A percentile compares a stretch with the other conserved stretches of the same genome.
Evolutionary conservation across 1,139 yeast species (phyloP).

Genomic region (Yarrowia galli): DNA sequence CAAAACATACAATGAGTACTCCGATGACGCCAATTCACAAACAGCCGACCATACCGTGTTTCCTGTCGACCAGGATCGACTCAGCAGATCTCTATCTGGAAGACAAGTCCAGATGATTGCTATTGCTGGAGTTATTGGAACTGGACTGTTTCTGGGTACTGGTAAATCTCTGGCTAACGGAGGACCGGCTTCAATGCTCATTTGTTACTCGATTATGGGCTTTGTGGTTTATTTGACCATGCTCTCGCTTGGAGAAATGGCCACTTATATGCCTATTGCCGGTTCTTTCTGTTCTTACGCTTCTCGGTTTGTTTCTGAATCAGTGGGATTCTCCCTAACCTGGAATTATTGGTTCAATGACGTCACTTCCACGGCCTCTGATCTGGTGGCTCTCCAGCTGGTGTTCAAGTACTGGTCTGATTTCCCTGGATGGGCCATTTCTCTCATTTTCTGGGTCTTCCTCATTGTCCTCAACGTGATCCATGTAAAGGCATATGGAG

Average conservation of each 20-base stretch:
- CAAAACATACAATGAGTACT: slow-evolving; percentile 1
- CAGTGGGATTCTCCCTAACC: slow-evolving; percentile 68
- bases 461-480: slow-evolving; percentile 61
- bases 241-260: slow-evolving; percentile 70
- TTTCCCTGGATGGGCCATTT: slow-evolving; percentile 64
- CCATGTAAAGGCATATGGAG: slow-evolving; percentile 67
- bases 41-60: slow-evolving; percentile 25
- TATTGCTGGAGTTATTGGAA: slow-evolving; percentile 58
- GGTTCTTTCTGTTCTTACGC: slow-evolving; percentile 72
- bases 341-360: slow-evolving; percentile 72
- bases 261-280: slow-evolving; percentile 64
- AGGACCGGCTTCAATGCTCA: slow-evolving; percentile 62
- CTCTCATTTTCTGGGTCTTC: slow-evolving; percentile 66
- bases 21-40: background rate
- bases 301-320: slow-evolving; percentile 64
- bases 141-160: slow-evolving; percentile 64
- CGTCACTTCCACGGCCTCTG: slow-evolving; percentile 68
- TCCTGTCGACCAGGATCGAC: slow-evolving; percentile 42
- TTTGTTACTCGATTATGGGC: slow-evolving; percentile 60
- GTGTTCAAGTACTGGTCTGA: slow-evolving; percentile 68
- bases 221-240: slow-evolving; percentile 62
- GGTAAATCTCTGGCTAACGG: slow-evolving; percentile 61
- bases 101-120: slow-evolving; percentile 59
- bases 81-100: slow-evolving; percentile 56
- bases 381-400: slow-evolving; percentile 65